Conservation (phyloP, 2,329 filamentous ascomycete species). For the Verticillium isaacii region DNA sequence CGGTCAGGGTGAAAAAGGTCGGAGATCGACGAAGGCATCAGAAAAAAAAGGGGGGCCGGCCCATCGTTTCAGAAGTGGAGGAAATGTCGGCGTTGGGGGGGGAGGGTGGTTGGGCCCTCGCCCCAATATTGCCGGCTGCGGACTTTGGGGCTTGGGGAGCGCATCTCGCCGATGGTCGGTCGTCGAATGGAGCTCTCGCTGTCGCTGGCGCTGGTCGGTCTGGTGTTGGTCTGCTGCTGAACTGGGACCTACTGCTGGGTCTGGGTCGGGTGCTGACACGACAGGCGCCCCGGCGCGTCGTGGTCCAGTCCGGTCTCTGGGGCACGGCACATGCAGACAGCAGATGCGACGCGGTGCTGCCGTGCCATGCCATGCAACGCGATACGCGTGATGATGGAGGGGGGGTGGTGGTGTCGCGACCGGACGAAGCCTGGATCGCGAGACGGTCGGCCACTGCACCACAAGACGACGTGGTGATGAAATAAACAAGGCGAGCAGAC, state of each 20-base stretch:
- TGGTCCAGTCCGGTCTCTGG: background rate
- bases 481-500: background rate
- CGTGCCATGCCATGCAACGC: background rate
- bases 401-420: too few relatives aligned
- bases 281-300: background rate
- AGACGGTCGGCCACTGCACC: background rate
- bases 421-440: background rate
- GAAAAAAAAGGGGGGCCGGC: slow-evolving; percentile 9
- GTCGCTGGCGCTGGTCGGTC: background rate
- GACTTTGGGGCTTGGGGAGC: background rate
- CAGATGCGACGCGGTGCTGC: background rate
- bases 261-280: background rate
- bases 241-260: background rate
- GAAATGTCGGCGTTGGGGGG: slow-evolving; percentile 1
- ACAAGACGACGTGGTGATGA: background rate
- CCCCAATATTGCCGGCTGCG: background rate
- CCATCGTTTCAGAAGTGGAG: slow-evolving; percentile 14
- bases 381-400: background rate
- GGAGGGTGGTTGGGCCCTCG: slow-evolving; percentile 4
- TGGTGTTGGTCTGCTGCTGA: background rate
- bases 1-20: background rate
- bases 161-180: background rate
- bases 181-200: background rate
- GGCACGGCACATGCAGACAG: background rate
- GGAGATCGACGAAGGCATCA: background rate